These are phyloP conservation scores for Kodamaea lidongshanica DNA, from an alignment of 805 yeast genomes.

Conservation along the genomic window DNA sequence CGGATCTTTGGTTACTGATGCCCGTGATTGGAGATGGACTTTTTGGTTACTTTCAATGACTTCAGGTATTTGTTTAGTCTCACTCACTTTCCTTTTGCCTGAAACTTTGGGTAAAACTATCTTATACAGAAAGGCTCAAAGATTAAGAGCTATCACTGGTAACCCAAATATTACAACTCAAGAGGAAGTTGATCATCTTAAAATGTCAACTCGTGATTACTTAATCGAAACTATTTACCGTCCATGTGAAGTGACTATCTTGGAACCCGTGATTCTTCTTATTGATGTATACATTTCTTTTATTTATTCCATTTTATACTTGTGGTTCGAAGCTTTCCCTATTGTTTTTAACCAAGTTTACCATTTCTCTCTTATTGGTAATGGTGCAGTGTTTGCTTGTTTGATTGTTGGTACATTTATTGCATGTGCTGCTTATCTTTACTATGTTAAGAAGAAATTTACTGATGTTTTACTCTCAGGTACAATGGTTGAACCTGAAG, in stretches of 20 bases:
- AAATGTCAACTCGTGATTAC: conserved; percentile 15
- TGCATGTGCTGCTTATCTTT: conserved; percentile 11
- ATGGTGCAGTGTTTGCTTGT: conserved; percentile 44
- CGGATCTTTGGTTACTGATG: conserved; percentile 34
- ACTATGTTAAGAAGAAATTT: conserved; percentile 8
- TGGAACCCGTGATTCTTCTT: conserved; percentile 53
- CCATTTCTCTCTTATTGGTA: conserved; percentile 42
- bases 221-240: conserved; percentile 36
- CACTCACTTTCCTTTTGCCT: conserved; percentile 36
- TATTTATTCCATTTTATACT: conserved; percentile 46
- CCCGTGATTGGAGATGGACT: conserved; percentile 46
- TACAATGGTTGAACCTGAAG: conserved; percentile 13
- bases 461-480: conserved; percentile 11
- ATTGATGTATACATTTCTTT: conserved; percentile 48
- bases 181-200: conserved; percentile 30
- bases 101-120: conserved; percentile 45
- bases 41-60: conserved; percentile 47
- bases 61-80: conserved; percentile 30
- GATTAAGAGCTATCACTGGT: conserved; percentile 46
- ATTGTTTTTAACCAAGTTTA: conserved; percentile 42
- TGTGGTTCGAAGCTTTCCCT: conserved; percentile 61
- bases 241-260: conserved; percentile 44
- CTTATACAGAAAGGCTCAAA: conserved; percentile 41
- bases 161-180: conserved; percentile 38
- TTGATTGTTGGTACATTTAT: conserved; percentile 39